phyloP scores from a whole-genome alignment of 2,329 filamentous ascomycete species.

The Fusarium lyarnte region DNA sequence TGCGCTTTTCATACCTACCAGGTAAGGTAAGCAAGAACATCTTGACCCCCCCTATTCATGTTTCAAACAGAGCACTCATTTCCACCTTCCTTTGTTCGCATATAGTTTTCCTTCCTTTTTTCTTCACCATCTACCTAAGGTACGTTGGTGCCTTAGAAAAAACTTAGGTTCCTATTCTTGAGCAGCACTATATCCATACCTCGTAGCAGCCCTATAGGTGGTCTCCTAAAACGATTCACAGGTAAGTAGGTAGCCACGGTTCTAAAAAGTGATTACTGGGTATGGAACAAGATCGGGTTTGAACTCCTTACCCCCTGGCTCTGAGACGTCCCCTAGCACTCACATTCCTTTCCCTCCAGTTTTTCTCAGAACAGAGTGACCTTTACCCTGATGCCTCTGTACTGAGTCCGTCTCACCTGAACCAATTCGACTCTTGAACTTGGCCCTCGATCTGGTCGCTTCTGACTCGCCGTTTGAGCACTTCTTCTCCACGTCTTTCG shows the following conservation, averaged over 20 bases:
- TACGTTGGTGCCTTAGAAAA: neutral
- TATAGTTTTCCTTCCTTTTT: conserved; percentile 14
- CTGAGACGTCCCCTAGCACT: conserved; percentile 12
- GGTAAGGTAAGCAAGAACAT: neutral
- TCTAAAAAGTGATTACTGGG: conserved; percentile 1
- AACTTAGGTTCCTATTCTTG: conserved; percentile 11
- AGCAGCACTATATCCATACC: neutral
- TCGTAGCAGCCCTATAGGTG: neutral
- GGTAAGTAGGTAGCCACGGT: neutral
- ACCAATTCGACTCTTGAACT: conserved; percentile 32
- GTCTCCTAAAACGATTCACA: conserved; percentile 16
- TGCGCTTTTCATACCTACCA: neutral
- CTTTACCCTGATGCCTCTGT: conserved; percentile 18
- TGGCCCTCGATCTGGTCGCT: conserved; percentile 31
- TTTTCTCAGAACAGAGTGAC: neutral
- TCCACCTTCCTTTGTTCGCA: conserved; percentile 14
- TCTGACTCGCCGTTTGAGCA: conserved; percentile 34
- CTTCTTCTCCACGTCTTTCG: conserved; percentile 28
- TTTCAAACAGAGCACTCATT: conserved; percentile 1
- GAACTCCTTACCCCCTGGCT: conserved; percentile 15
- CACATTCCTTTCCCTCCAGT: neutral
- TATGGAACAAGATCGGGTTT: conserved; percentile 26
- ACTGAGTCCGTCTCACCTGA: conserved; percentile 29
- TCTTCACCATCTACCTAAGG: neutral
- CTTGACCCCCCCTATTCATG: neutral